These are phyloP conservation scores for Fusarium penzigii DNA, from an alignment of 2,329 filamentous ascomycete species.

Conservation along the genomic window DNA sequence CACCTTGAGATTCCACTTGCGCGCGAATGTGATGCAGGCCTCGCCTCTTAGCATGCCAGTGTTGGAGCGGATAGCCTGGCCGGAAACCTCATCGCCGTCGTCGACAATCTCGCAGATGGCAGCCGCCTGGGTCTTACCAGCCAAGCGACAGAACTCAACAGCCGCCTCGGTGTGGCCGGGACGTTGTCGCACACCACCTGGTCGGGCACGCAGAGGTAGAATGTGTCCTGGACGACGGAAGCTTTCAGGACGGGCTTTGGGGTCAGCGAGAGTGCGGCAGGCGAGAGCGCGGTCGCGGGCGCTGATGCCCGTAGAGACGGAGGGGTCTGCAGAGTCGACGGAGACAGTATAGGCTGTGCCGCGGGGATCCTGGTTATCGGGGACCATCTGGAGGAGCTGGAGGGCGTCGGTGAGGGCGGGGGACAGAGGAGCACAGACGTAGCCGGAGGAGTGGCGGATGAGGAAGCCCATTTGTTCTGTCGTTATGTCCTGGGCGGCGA, in stretches of 20 bases:
- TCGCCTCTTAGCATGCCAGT: conserved; percentile 93
- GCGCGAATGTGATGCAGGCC: conserved; percentile 84
- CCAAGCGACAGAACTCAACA: conserved; percentile 83
- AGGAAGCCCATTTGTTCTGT: conserved; percentile 94
- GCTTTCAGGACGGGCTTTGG: conserved; percentile 52
- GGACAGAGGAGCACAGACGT: conserved; percentile 85
- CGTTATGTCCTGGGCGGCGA: conserved; percentile 82
- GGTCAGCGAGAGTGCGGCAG: conserved; percentile 75
- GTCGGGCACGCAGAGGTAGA: conserved; percentile 76
- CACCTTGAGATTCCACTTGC: conserved; percentile 84
- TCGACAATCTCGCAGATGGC: conserved; percentile 93
- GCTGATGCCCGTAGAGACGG: conserved; percentile 84
- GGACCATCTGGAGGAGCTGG: conserved; percentile 87
- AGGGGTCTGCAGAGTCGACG: conserved; percentile 73
- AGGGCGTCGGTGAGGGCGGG: conserved; percentile 69
- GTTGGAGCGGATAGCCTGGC: conserved; percentile 63
- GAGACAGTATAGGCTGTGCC: conserved; percentile 92
- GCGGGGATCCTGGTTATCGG: conserved; percentile 73
- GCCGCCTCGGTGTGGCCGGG: conserved; percentile 92
- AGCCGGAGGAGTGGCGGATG: conserved; percentile 85
- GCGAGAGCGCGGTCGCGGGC: conserved; percentile 85
- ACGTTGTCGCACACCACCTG: conserved; percentile 78
- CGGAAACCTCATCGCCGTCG: conserved; percentile 73
- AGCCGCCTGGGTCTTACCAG: conserved; percentile 74
- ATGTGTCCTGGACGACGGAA: conserved; percentile 89